Base-by-base conservation (phyloP, 805 yeast genomes). In the Cyberlindnera maclurae region DNA sequence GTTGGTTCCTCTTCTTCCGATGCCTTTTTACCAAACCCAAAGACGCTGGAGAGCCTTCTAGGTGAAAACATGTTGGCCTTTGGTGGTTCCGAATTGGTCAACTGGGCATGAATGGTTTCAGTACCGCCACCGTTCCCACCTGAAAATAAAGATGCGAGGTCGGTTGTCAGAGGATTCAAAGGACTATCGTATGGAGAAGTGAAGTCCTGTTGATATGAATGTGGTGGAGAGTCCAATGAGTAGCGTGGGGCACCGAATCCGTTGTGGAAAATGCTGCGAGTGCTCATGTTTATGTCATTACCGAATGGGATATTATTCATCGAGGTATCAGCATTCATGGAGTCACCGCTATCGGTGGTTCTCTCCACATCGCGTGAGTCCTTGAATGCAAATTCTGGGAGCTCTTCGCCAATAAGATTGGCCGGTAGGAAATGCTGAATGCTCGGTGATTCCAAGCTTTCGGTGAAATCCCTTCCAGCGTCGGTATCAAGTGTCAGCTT, bases 371-470 rank as follows among this genome's bases (percentile, higher is more conserved):
- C 15, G 13, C 33, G 29, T n/a, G 39, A 30, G 29, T 30, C 30
- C 4, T 38, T 38, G 26, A 42, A 36, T 5, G 38, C 17, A 4
- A 43, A 35, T 11, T 40, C 54, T 12, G 49, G 37, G 4, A 52
- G 33, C 29, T 51, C 59, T 11, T 55, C 58, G 15, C 45, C 47
- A 16, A 55, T 55, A 33, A 65, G 40, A 36, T 61, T 50, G 3
- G 68, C 52, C 3, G 70, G 71, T 13, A 65, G 42, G 10, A 63
- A 52, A 39, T 55, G 53, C 37, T 62, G 59, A 26, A 62, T 57
- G 15, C 62, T 50, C 7, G 64, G 67, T 16, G 54, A 44, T 4
- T 59, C 64, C 29, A 55, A 32, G 8, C 58, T 57, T 5, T 51
- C 60, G 15, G 31, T 8, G 16, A 9, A 9, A 5, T 13, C 3